Conservation (phyloP, 805 yeast genomes). For the Naumovozyma baii region DNA sequence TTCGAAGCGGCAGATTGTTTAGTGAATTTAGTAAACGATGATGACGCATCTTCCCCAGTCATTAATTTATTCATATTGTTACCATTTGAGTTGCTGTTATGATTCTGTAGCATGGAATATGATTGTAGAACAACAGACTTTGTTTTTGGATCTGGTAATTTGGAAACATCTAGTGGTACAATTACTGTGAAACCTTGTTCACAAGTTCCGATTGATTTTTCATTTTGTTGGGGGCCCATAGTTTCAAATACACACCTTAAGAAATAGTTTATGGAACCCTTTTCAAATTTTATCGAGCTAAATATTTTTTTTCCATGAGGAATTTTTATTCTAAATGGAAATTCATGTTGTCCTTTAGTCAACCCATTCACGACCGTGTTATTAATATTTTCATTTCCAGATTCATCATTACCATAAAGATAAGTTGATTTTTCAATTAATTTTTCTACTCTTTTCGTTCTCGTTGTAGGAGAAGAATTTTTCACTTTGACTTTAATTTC, state of each 20-base stretch:
- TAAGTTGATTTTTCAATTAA: slow-evolving; percentile 51
- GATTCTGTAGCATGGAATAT: slow-evolving; percentile 27
- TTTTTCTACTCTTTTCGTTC: slow-evolving; percentile 41
- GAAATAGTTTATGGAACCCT: slow-evolving; percentile 67
- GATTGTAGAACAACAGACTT: slow-evolving; percentile 55
- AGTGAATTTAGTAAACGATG: slow-evolving; percentile 19
- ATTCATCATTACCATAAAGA: slow-evolving; percentile 42
- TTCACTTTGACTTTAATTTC: slow-evolving; percentile 43
- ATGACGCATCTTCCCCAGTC: slow-evolving; percentile 14
- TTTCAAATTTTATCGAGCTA: slow-evolving; percentile 73
- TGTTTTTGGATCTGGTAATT: slow-evolving; percentile 56
- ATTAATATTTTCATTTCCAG: slow-evolving; percentile 2
- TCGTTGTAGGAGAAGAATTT: slow-evolving; percentile 36
- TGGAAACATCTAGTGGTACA: slow-evolving; percentile 66
- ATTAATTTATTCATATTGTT: slow-evolving; percentile 1
- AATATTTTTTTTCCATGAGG: slow-evolving; percentile 45
- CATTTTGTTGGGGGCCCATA: slow-evolving; percentile 7
- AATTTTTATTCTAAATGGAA: slow-evolving; percentile 76
- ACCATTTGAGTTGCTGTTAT: slow-evolving; percentile 7
- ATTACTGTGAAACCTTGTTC: slow-evolving; percentile 51
- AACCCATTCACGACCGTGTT: slow-evolving; percentile 33
- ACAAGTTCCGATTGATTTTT: slow-evolving; percentile 32
- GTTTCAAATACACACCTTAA: slow-evolving; percentile 29
- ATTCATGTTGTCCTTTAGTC: slow-evolving; percentile 77
- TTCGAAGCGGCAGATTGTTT: slow-evolving; percentile 1